Evolutionary conservation across 768 basidiomycete genomes (phyloP), one percentile per base, ranked within the genome.

Genomic region (Russula vinacea): DNA sequence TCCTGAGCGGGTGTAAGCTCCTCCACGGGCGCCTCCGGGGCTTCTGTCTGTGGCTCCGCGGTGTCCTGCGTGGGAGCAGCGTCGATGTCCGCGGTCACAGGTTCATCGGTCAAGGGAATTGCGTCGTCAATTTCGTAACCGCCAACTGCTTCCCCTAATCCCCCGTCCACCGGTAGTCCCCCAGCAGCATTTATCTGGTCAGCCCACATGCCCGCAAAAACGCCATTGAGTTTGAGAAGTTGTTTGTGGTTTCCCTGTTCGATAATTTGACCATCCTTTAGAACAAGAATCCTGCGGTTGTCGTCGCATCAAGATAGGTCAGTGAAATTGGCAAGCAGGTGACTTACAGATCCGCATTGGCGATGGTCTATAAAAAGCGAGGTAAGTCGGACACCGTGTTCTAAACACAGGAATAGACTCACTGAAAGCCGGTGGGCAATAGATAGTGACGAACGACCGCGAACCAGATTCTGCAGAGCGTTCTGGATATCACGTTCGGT

Each of bases 401-500:
- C 63, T 50, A 58, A 60, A 3, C 37, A 39, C 14, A 50, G 32
- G 37, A 51, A 42, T 53, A 64, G 42, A 47, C 42, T 40, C 72
- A 89, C 87, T 60, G 86, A 90, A 57, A 88, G 79, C 40, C 90
- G 83, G 73, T 93, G 90, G 39, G 90, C 89, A 72, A 91, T 91
- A 11, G 88, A 89, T 54, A 91, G 73, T 10, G 87, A 89, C 1
- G 86, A 89, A 49, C 88, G 81, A 32, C 87, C 89, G 67, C 83
- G 78, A 59, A 89, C 83, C 24, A 94, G 80, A 67, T 89, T 88
- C 66, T 89, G 86, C n/a, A 95, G 78, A 9, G 92, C 90, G 66
- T 87, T 88, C 73, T 94, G 90, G 62, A 96, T 93, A 69, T 92
- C 90, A 62, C 90, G 88, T 74, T 96, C 93, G 0, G 93, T 94